Percentiles rank a stretch among this genome's conserved stretches.
phyloP scores from a whole-genome alignment of 805 yeast species.

The Cyberlindnera sargentensis region DNA sequence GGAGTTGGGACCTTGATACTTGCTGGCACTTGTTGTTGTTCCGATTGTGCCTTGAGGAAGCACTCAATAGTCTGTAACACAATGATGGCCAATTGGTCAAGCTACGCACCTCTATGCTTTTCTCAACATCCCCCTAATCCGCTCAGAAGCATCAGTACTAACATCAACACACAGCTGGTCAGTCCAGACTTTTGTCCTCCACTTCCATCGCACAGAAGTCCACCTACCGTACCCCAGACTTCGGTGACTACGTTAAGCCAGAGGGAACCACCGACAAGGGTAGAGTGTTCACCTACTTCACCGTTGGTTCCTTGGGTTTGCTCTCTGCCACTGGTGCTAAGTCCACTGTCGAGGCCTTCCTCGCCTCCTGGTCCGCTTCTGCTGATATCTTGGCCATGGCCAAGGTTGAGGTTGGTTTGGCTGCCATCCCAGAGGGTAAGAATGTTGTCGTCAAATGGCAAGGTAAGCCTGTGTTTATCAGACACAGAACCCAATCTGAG shows the following conservation, averaged over 20 bases:
- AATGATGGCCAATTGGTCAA: no score
- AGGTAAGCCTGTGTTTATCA: conserved; percentile 98
- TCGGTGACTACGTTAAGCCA: conserved; percentile 69
- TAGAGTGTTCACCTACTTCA: conserved; percentile 89
- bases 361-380: conserved; percentile 92
- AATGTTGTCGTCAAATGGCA: conserved; percentile 99
- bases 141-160: conserved; percentile 5
- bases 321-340: conserved; percentile 91
- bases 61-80: no score
- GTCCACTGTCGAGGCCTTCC: conserved; percentile 89
- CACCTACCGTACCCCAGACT: conserved; percentile 88
- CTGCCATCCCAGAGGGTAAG: conserved; percentile 94
- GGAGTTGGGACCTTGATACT: no score
- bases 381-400: conserved; percentile 99
- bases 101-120: not conserved
- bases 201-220: conserved; percentile 52
- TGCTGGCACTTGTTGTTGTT: no score
- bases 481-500: conserved; percentile 95
- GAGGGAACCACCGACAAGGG: conserved; percentile 63
- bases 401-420: conserved; percentile 93
- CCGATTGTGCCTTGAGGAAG: no score
- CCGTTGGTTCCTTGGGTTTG: conserved; percentile 94
- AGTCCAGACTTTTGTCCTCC: conserved; percentile 25
- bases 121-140: not conserved
- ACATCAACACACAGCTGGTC: conserved; percentile 16